Conservation (phyloP, 495 filamentous ascomycete species). For the Astrocystis sublimbata region DNA sequence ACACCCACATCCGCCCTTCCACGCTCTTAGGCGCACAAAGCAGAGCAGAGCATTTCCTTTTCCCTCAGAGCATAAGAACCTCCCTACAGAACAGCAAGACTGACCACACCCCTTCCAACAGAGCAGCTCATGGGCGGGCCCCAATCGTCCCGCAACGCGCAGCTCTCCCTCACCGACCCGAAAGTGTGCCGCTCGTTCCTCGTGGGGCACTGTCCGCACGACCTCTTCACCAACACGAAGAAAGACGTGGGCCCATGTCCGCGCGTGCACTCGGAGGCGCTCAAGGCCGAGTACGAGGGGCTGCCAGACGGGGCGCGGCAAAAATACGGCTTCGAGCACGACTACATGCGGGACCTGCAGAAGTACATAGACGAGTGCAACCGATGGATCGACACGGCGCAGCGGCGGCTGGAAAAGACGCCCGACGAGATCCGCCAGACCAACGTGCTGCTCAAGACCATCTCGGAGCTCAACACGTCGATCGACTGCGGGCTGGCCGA, state of each 20-base stretch:
- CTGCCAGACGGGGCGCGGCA: constrained; percentile 66
- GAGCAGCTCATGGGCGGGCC: constrained; percentile 83
- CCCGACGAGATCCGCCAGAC: constrained; percentile 97
- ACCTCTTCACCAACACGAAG: constrained; percentile 99
- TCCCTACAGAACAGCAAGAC: too few species aligned
- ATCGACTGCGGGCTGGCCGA: constrained; percentile 84
- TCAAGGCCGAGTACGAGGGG: constrained; percentile 83
- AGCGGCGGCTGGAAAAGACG: constrained; percentile 92
- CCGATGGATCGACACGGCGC: constrained; percentile 84
- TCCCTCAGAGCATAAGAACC: too few species aligned
- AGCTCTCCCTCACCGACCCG: constrained; percentile 85
- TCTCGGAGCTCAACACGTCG: constrained; percentile 74
- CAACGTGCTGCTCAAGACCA: constrained; percentile 87
- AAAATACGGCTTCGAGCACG: constrained; percentile 88
- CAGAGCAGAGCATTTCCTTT: too few species aligned
- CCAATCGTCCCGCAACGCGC: constrained; percentile 67
- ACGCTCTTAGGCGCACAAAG: too few species aligned
- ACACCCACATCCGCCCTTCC: too few species aligned
- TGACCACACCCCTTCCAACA: constrained; percentile 17
- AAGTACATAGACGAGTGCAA: constrained; percentile 97
- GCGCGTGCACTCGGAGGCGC: constrained; percentile 83
- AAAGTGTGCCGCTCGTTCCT: constrained; percentile 96
- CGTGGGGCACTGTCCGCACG: constrained; percentile 92
- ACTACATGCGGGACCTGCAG: constrained; percentile 94
- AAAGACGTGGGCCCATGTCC: constrained; percentile 92